Conservation (phyloP, 2,329 filamentous ascomycete species). For the Stemphylium beticola region DNA sequence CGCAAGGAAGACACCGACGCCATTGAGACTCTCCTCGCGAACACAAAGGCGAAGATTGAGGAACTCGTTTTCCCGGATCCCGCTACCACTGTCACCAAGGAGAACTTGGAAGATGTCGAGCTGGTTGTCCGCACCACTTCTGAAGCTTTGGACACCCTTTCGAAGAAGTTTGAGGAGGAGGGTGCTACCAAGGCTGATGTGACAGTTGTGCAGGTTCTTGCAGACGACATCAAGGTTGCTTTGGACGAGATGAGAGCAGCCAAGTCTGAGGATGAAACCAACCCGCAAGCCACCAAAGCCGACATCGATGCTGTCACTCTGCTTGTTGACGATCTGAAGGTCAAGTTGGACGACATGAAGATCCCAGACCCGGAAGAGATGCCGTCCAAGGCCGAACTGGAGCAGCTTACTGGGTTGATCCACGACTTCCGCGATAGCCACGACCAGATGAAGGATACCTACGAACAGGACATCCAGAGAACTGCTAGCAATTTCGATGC, state of each 20-base stretch:
- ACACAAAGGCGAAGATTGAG: conserved; percentile 86
- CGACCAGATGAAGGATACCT: conserved; percentile 73
- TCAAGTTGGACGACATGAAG: conserved; percentile 74
- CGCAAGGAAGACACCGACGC: conserved; percentile 86
- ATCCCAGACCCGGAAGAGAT: conserved; percentile 73
- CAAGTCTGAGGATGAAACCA: conserved; percentile 59
- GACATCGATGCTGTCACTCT: conserved; percentile 82
- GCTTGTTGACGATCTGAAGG: conserved; percentile 84
- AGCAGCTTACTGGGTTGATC: conserved; percentile 63
- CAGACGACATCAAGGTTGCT: conserved; percentile 75
- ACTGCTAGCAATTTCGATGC: conserved; percentile 82
- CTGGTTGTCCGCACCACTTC: conserved; percentile 75
- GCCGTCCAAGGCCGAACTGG: conserved; percentile 77
- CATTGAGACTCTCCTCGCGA: conserved; percentile 87
- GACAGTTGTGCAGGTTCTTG: conserved; percentile 74
- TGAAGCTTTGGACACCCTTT: conserved; percentile 71
- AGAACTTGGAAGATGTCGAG: conserved; percentile 68
- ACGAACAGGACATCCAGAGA: conserved; percentile 73
- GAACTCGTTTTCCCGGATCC: conserved; percentile 72
- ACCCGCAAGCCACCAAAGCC: conserved; percentile 74
- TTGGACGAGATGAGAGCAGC: conserved; percentile 70
- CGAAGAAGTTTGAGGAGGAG: conserved; percentile 69
- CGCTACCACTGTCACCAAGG: conserved; percentile 70
- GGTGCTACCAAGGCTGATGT: conserved; percentile 81
- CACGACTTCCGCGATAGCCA: conserved; percentile 63